A percentile compares a stretch with the other conserved stretches of the same genome.
These are phyloP conservation scores for Monilinia vaccinii-corymbosi DNA, from an alignment of 2,329 filamentous ascomycete species.

Conservation along the genomic window DNA sequence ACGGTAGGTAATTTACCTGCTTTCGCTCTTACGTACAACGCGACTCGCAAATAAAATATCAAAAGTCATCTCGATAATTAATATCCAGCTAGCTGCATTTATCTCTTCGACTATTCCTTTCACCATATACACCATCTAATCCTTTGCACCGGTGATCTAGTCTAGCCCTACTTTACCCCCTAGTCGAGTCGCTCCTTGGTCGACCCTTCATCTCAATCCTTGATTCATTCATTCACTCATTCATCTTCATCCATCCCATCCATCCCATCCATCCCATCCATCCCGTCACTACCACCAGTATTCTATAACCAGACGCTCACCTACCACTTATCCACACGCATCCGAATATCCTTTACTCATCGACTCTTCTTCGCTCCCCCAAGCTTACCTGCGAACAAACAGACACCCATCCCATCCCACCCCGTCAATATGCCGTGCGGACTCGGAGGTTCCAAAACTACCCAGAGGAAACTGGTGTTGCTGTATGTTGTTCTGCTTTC, in stretches of 20 bases:
- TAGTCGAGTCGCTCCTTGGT: not conserved
- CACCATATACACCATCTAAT: too few species aligned
- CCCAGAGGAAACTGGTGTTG: constrained; percentile 67
- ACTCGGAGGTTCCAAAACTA: constrained; percentile 50
- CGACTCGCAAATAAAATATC: too few species aligned
- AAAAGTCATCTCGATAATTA: too few species aligned
- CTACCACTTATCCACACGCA: too few species aligned
- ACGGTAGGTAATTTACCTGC: too few species aligned
- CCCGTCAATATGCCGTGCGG: constrained; percentile 27
- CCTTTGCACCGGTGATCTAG: not conserved
- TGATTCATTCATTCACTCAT: not conserved
- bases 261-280: not conserved
- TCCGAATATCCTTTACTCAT: not conserved
- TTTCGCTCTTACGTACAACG: too few species aligned
- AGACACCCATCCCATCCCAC: not conserved
- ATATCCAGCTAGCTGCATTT: too few species aligned
- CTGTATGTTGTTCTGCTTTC: constrained; percentile 41
- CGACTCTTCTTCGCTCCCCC: not conserved
- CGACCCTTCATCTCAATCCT: not conserved
- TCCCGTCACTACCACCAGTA: not conserved
- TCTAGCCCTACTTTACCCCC: not conserved
- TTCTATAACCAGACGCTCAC: not conserved
- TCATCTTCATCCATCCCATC: not conserved
- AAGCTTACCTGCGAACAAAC: not conserved
- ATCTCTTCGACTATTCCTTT: too few species aligned